Conservation (phyloP, 495 filamentous ascomycete species). For the Pyrenula massariospora region DNA sequence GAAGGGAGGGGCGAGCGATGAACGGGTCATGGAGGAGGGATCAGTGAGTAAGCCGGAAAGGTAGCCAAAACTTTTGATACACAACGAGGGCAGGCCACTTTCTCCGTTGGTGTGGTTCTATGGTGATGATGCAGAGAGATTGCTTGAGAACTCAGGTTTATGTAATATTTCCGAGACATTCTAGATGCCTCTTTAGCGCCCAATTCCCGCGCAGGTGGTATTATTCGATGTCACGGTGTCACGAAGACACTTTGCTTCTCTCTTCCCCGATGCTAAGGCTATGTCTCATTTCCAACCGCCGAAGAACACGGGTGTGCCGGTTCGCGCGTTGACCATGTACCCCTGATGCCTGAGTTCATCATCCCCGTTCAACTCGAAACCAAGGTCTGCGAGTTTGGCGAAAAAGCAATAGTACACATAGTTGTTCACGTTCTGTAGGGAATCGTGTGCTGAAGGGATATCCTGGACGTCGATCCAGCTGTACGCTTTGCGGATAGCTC, state of each 20-base stretch:
- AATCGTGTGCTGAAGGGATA: neutral
- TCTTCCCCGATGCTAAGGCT: neutral
- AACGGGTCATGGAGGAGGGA: neutral
- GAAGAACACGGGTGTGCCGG: neutral
- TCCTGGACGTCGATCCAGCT: neutral
- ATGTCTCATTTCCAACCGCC: neutral
- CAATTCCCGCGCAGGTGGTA: neutral
- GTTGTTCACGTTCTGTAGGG: neutral
- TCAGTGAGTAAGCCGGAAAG: neutral
- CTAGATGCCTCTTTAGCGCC: neutral
- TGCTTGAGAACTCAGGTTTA: neutral
- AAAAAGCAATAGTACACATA: neutral
- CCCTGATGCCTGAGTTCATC: neutral
- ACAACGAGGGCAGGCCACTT: too few species aligned
- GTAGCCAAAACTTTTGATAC: too few species aligned
- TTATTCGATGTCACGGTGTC: neutral
- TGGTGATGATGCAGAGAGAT: too few species aligned
- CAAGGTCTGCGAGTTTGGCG: neutral
- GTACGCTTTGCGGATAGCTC: neutral
- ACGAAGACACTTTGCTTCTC: neutral
- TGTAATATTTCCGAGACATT: neutral
- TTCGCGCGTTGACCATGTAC: neutral
- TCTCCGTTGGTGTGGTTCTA: too few species aligned
- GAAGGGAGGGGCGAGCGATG: neutral
- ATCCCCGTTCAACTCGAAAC: neutral